Percentiles rank a stretch among this genome's conserved stretches.
These are phyloP conservation scores for Zymoseptoria pseudotritici DNA, from an alignment of 2,329 filamentous ascomycete genomes.

Conservation along the genomic window DNA sequence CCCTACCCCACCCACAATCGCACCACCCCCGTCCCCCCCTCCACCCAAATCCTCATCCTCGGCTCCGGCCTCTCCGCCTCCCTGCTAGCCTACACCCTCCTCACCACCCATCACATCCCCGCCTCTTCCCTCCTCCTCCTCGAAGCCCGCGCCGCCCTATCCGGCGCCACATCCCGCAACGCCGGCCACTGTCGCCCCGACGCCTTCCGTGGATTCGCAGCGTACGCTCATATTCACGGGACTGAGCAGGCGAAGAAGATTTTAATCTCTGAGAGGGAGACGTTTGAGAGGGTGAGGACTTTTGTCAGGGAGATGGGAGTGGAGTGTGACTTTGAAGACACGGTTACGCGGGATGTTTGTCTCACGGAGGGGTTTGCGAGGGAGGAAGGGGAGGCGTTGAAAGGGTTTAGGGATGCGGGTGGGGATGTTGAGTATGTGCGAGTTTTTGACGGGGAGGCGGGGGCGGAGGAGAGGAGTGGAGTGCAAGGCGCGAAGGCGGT, in stretches of 20 bases:
- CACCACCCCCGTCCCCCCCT: slow-evolving; percentile 23
- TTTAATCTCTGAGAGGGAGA: slow-evolving; percentile 38
- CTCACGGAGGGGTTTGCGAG: slow-evolving; percentile 41
- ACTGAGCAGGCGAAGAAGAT: slow-evolving; percentile 41
- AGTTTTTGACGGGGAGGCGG: slow-evolving; percentile 31
- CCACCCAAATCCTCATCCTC: slow-evolving; percentile 34
- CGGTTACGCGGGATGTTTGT: slow-evolving; percentile 44
- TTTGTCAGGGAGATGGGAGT: slow-evolving; percentile 39
- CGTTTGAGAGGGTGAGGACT: slow-evolving; percentile 34
- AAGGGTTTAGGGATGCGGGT: slow-evolving; percentile 35
- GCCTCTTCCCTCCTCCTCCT: slow-evolving; percentile 34
- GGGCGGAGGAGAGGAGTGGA: slow-evolving; percentile 33
- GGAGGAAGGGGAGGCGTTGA: slow-evolving; percentile 36
- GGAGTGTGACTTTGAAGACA: slow-evolving; percentile 41
- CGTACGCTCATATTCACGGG: slow-evolving; percentile 38
- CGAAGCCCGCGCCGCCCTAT: slow-evolving; percentile 40
- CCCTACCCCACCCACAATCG: slow-evolving; percentile 36
- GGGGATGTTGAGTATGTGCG: slow-evolving; percentile 39
- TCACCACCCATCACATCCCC: slow-evolving; percentile 29
- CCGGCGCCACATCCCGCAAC: slow-evolving; percentile 39
- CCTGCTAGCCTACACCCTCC: slow-evolving; percentile 36
- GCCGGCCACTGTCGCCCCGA: slow-evolving; percentile 41
- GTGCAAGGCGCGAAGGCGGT: slow-evolving; percentile 36
- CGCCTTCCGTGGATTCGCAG: slow-evolving; percentile 43
- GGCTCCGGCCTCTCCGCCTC: slow-evolving; percentile 40